Percentiles rank a stretch among this genome's conserved stretches.
Conservation (phyloP, 495 filamentous ascomycete species). For the Penicillium parvum region DNA sequence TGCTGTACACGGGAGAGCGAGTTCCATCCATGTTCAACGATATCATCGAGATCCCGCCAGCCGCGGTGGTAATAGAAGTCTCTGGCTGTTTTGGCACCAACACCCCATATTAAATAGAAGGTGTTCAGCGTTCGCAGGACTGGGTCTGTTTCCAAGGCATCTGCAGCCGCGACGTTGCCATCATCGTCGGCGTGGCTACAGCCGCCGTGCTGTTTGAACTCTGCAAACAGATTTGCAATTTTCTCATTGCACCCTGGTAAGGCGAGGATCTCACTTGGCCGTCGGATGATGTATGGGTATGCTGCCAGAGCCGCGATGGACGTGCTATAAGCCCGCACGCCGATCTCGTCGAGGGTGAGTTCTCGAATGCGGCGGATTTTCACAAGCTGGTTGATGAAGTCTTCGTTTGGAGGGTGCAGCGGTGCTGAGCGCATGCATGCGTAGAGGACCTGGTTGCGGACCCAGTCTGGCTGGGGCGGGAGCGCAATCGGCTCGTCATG, state of each 20-base stretch:
- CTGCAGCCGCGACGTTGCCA: constrained; percentile 57
- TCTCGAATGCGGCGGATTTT: constrained; percentile 69
- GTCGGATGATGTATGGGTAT: constrained; percentile 63
- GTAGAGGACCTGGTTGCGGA: constrained; percentile 60
- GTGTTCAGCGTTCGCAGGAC: constrained; percentile 56
- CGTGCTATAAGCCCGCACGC: constrained; percentile 82
- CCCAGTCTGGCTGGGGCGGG: constrained; percentile 67
- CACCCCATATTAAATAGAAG: constrained; percentile 85
- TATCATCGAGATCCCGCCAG: constrained; percentile 77
- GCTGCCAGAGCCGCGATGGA: constrained; percentile 79
- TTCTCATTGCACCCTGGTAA: constrained; percentile 82
- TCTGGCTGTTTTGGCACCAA: constrained; percentile 75
- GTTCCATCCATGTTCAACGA: constrained; percentile 80
- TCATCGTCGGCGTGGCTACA: constrained; percentile 31
- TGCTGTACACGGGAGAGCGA: constrained; percentile 74
- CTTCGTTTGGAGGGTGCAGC: constrained; percentile 62
- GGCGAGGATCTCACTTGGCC: constrained; percentile 55
- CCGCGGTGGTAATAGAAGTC: constrained; percentile 76
- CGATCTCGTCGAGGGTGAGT: constrained; percentile 69
- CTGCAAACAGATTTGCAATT: constrained; percentile 71
- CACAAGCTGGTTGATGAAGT: constrained; percentile 70
- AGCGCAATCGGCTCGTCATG: constrained; percentile 49
- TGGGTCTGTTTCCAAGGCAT: constrained; percentile 59
- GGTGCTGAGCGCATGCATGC: constrained; percentile 80
- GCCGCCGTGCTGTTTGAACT: constrained; percentile 53